Evolutionary conservation across 2,329 filamentous ascomycete genomes (phyloP).

Genomic region (Lachnellula arida): DNA sequence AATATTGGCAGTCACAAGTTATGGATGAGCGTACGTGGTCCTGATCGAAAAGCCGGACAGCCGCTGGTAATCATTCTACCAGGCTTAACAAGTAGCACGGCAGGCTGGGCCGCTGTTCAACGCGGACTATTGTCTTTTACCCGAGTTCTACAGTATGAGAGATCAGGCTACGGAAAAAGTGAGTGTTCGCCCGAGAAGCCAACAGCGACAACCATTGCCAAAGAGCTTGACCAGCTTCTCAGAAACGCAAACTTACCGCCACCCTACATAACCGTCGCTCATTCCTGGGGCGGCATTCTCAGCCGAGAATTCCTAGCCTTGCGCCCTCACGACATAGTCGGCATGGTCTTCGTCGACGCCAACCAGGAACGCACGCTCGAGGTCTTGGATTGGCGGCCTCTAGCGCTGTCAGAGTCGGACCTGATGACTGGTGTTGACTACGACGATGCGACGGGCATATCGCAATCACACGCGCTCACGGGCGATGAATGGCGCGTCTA

Average conservation of each 20-base stretch:
- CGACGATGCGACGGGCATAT: background rate
- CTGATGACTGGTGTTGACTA: background rate
- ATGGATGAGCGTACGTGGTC: slow-evolving; percentile 18
- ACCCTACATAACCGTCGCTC: slow-evolving; percentile 10
- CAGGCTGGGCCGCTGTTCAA: slow-evolving; percentile 18
- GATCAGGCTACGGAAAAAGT: slow-evolving; percentile 20
- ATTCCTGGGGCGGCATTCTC: slow-evolving; percentile 13
- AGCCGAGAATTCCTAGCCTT: slow-evolving; percentile 14
- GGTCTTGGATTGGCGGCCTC: background rate
- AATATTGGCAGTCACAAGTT: slow-evolving; percentile 19
- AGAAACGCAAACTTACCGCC: background rate
- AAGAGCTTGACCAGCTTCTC: slow-evolving; percentile 8
- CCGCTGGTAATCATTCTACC: slow-evolving; percentile 21
- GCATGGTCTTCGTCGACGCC: slow-evolving; percentile 13
- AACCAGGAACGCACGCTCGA: slow-evolving; percentile 2
- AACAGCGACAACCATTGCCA: slow-evolving; percentile 4
- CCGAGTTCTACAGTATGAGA: slow-evolving; percentile 23
- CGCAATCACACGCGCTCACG: background rate
- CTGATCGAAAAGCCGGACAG: slow-evolving; percentile 14
- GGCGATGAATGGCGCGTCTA: background rate
- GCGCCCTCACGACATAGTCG: slow-evolving; percentile 2
- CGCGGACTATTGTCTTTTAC: slow-evolving; percentile 14
- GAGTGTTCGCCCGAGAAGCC: background rate
- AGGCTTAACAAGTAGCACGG: slow-evolving; percentile 17
- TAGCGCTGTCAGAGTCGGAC: background rate